Evolutionary conservation across 2,329 filamentous ascomycete species (phyloP).

Genomic region (Colletotrichum cereale): DNA sequence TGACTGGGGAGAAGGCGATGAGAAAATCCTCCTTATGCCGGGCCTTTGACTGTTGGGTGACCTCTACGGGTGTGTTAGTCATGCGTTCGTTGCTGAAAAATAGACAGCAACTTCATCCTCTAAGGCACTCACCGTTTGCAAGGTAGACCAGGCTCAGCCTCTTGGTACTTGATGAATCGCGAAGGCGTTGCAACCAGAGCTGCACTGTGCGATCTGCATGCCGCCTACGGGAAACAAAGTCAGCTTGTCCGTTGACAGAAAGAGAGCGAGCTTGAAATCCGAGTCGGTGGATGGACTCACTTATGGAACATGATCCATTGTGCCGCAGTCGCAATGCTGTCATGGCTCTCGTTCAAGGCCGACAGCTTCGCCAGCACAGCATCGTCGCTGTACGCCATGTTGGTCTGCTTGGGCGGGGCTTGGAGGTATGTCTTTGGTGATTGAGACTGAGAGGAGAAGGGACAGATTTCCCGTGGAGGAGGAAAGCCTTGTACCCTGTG

Average conservation of each 20-base stretch:
- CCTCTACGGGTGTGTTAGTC: constrained; percentile 71
- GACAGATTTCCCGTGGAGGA: neutral
- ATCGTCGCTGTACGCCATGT: constrained; percentile 96
- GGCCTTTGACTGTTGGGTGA: constrained; percentile 95
- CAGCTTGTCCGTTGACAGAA: constrained; percentile 24
- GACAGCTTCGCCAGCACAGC: constrained; percentile 95
- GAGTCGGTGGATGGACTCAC: constrained; percentile 34
- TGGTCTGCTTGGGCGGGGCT: neutral
- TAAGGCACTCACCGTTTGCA: constrained; percentile 79
- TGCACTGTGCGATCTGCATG: constrained; percentile 93
- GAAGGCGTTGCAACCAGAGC: constrained; percentile 90
- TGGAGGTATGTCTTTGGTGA: neutral
- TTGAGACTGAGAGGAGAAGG: constrained; percentile 6
- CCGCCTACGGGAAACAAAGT: constrained; percentile 67
- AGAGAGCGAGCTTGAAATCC: constrained; percentile 12
- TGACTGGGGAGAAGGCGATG: constrained; percentile 88
- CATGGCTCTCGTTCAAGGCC: constrained; percentile 95
- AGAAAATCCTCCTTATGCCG: constrained; percentile 94
- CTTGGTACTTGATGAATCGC: constrained; percentile 87
- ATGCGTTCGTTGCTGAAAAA: neutral
- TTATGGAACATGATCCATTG: constrained; percentile 99
- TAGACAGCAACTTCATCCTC: neutral
- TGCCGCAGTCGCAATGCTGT: constrained; percentile 94
- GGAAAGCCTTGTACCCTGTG: neutral
- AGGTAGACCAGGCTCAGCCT: constrained; percentile 93